Evolutionary conservation across 306 rosid genomes (phyloP).

Genomic region (Rosa lucieae): DNA sequence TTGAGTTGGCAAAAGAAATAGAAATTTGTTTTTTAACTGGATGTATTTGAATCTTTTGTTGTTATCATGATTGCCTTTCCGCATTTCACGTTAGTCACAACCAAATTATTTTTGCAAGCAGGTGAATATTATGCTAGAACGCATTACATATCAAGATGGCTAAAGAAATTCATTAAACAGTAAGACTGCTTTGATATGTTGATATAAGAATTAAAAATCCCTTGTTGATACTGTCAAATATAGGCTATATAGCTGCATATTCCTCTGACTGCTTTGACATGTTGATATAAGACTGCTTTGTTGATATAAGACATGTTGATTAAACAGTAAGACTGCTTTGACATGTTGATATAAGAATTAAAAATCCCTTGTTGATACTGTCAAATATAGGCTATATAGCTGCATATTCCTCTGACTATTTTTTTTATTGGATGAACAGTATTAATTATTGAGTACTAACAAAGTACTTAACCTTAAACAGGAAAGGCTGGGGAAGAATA

Average conservation of each 20-base stretch:
- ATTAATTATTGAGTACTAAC: not conserved
- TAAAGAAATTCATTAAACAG: conserved; percentile 60
- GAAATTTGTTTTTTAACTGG: not conserved
- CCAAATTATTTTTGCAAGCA: conserved; percentile 40
- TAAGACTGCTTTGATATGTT: conserved; percentile 54
- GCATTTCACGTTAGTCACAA: not conserved
- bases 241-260: conserved; percentile 9
- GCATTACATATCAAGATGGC: conserved; percentile 86
- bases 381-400: no score
- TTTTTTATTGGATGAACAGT: not conserved
- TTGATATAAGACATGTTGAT: no score
- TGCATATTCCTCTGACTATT: not conserved
- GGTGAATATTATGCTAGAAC: conserved; percentile 81
- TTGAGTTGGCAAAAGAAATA: no score
- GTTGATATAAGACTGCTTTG: no score
- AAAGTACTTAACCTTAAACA: conserved; percentile 35
- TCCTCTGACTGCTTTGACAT: not conserved
- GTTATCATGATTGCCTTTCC: not conserved
- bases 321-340: no score
- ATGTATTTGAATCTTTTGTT: not conserved
- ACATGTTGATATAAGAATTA: no score
- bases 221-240: conserved; percentile 62
- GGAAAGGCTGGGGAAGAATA: conserved; percentile 50
- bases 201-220: conserved; percentile 53
- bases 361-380: no score